Base-by-base conservation (phyloP, 73 alveolate genomes). In the Paramecium primaurelia region DNA sequence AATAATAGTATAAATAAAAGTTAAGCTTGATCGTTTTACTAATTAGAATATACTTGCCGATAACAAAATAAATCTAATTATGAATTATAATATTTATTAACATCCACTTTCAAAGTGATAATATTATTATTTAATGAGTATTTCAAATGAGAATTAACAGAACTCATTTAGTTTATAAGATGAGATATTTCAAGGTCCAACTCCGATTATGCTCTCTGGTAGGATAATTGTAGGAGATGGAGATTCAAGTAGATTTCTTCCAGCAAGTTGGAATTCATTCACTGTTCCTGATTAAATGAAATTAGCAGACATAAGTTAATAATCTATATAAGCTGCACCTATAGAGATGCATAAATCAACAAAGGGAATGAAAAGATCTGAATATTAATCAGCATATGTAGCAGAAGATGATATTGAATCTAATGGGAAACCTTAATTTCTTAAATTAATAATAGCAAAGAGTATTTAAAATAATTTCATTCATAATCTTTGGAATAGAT, bases 401-500 rank as follows among this genome's bases (percentile, higher is more conserved):
- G 42, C 20, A 34, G 87, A 73, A 49, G 91, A 80, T 16, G 91
- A 80, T 14, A 30, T n/a, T 16, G 42, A 80, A 32, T 42, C 71
- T 26, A 36, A 26, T 20, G 91, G 91, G n/a, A 80, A 80, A 25
- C 91, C 91, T 20, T 32, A 80, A 22, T 80, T 80, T 47, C 58
- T 80, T 18, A 80, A 80, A 80, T 80, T 80, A 38, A 42, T 80
- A 11, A 80, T 80, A 6, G 91, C 91, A 0, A 80, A 80, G 47
- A 80, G 77, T 44, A 22, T 80, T 22, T 26, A 80, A 26, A 80
- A 42, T 26, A 80, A 80, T 11, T 80, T 80, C 51, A 80, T 80
- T 14, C 49, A 44, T 38, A 80, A 80, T 16, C 75, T 80, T 26
- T 80, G 91, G 91, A 80, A 80, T 80, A 80, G 73, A 42, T 32